A percentile compares a stretch with the other conserved stretches of the same genome.
These are phyloP conservation scores for Grigorovia yakushimaensis DNA, from an alignment of 805 yeast genomes.

Conservation along the genomic window DNA sequence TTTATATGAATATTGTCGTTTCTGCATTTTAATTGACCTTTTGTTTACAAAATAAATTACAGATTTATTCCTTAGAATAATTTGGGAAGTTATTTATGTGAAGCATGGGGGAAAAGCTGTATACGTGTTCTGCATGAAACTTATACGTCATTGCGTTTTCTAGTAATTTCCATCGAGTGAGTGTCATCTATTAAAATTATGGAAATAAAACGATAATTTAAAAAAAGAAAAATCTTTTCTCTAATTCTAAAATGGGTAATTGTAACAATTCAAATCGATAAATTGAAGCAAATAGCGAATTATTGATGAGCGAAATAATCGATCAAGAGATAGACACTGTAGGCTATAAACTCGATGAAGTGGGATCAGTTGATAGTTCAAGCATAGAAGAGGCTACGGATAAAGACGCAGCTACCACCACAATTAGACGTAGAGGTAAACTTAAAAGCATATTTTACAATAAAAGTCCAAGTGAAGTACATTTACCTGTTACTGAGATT, in stretches of 20 bases:
- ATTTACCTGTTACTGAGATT: slow-evolving; percentile 25
- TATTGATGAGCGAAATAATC: background rate
- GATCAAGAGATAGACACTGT: background rate
- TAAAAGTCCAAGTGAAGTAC: slow-evolving; percentile 10
- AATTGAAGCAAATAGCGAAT: background rate
- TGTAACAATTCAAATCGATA: no score
- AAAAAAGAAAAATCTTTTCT: background rate
- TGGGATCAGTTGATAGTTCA: background rate
- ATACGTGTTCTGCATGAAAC: no score
- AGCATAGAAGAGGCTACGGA: background rate
- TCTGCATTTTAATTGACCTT: background rate
- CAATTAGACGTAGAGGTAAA: background rate
- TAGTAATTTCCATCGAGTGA: no score
- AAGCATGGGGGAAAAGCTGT: no score
- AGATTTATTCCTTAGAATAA: no score
- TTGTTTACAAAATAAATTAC: no score
- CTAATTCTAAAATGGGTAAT: background rate
- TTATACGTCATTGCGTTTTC: no score
- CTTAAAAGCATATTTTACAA: background rate
- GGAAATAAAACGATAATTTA: no score
- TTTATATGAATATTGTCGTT: slow-evolving; percentile 4
- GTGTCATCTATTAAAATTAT: no score
- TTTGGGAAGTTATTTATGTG: no score
- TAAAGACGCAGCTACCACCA: background rate
- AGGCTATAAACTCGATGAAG: background rate